phyloP scores from a whole-genome alignment of 345 rosid species.

The Durio zibethinus region DNA sequence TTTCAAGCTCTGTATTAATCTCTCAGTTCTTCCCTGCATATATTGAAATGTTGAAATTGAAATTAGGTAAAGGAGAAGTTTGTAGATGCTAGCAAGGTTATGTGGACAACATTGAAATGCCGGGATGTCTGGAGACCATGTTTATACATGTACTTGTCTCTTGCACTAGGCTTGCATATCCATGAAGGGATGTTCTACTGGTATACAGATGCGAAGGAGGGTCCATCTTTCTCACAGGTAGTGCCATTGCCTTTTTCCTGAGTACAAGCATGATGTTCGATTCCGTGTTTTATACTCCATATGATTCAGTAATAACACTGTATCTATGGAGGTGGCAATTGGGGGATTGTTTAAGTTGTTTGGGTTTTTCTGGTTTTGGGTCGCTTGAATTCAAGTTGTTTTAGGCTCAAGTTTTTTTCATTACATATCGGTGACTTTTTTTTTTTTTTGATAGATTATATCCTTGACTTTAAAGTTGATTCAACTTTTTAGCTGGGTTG shows the following conservation, averaged over 20 bases:
- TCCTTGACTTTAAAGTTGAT: neutral
- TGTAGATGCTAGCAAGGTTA: slow-evolving; percentile 54
- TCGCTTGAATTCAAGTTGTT: neutral
- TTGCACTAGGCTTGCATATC: slow-evolving; percentile 59
- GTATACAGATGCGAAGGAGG: slow-evolving; percentile 74
- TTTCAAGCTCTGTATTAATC: neutral
- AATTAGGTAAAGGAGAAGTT: slow-evolving; percentile 54
- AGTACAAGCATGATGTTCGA: neutral
- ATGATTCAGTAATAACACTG: neutral
- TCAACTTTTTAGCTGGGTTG: neutral
- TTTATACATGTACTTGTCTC: slow-evolving; percentile 59
- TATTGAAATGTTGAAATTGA: slow-evolving; percentile 21
- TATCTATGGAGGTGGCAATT: neutral
- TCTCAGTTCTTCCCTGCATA: neutral
- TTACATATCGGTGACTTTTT: too few relatives aligned
- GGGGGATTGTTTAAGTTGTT: too few relatives aligned
- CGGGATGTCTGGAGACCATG: slow-evolving; percentile 73
- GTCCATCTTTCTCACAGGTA: slow-evolving; percentile 68
- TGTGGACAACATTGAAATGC: slow-evolving; percentile 58
- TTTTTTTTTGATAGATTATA: too few relatives aligned
- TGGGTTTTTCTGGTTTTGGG: too few relatives aligned
- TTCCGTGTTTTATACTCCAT: neutral
- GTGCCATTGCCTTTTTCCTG: neutral
- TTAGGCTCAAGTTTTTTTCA: too few relatives aligned
- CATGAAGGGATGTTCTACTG: slow-evolving; percentile 87